Conservation (phyloP, 331 rosid genomes). For the Malus hybrid region DNA sequence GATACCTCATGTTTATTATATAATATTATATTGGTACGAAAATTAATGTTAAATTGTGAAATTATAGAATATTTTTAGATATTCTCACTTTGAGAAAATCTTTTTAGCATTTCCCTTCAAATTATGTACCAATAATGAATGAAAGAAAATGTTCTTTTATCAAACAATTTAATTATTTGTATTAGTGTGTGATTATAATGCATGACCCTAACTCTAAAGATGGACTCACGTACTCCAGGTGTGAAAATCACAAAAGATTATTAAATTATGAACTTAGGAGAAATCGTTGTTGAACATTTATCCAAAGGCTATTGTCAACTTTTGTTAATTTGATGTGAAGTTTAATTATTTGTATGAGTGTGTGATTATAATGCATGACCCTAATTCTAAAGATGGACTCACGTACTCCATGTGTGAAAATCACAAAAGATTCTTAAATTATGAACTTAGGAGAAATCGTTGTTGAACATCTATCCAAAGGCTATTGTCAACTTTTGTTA, state of each 20-base stretch:
- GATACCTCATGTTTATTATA: no score
- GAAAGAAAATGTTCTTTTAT: not conserved
- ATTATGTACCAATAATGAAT: no score
- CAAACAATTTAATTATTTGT: no score
- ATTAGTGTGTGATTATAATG: no score
- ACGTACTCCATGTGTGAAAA: not conserved
- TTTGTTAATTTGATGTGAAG: not conserved
- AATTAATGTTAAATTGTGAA: fast-evolving
- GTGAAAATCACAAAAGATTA: not conserved
- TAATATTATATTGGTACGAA: no score
- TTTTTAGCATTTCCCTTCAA: no score
- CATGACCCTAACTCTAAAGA: not conserved
- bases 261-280: not conserved
- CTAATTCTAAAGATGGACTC: not conserved
- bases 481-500: not conserved
- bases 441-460: not conserved
- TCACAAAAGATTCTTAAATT: not conserved
- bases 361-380: not conserved
- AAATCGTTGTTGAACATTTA: not conserved
- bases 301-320: not conserved
- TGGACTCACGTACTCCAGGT: not conserved
- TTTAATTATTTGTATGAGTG: no score
- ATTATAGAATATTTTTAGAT: fast-evolving
- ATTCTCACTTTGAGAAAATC: no score
- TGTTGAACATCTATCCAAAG: not conserved